phyloP scores from a whole-genome alignment of 108 stramenopile genomes.

The Nitzschia sp. region DNA sequence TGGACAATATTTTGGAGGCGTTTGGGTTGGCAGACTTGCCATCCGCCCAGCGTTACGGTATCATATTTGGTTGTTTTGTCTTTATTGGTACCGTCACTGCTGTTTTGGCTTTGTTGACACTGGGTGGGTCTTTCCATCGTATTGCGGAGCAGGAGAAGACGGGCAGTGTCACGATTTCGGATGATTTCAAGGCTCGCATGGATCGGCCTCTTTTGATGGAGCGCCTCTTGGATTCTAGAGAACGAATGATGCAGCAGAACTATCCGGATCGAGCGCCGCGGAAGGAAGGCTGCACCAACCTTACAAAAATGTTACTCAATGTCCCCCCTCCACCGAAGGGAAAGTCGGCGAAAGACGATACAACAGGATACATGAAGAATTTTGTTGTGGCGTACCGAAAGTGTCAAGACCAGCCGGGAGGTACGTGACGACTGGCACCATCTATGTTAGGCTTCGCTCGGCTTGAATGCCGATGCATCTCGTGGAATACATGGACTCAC shows the following conservation, averaged over 20 bases:
- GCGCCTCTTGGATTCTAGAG: constrained; percentile 60
- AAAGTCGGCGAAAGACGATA: constrained; percentile 2
- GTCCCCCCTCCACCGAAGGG: constrained; percentile 31
- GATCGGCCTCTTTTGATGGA: constrained; percentile 74
- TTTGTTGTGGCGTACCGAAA: constrained; percentile 71
- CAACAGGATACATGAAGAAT: constrained; percentile 52
- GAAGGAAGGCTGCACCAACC: constrained; percentile 34
- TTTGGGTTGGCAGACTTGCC: constrained; percentile 77
- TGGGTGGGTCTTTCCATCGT: constrained; percentile 77
- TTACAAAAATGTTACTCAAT: constrained; percentile 56
- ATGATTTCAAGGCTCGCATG: constrained; percentile 50
- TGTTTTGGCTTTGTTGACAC: constrained; percentile 57
- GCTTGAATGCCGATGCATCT: not conserved
- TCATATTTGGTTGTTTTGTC: constrained; percentile 69
- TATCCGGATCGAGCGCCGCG: constrained; percentile 31
- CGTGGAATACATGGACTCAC: too few relatives aligned
- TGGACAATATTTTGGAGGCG: constrained; percentile 61
- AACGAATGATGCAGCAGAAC: constrained; percentile 61
- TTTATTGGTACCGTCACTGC: constrained; percentile 68
- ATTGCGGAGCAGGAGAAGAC: constrained; percentile 66
- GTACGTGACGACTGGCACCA: constrained; percentile 33
- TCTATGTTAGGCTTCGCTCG: not conserved
- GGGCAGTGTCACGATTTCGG: constrained; percentile 49
- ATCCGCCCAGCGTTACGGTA: constrained; percentile 79
- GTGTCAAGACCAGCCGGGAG: constrained; percentile 86